Percentiles rank a stretch among this genome's conserved stretches.
Evolutionary conservation across 495 filamentous ascomycete species (phyloP).

Genomic region (Penicillium malachiteum): DNA sequence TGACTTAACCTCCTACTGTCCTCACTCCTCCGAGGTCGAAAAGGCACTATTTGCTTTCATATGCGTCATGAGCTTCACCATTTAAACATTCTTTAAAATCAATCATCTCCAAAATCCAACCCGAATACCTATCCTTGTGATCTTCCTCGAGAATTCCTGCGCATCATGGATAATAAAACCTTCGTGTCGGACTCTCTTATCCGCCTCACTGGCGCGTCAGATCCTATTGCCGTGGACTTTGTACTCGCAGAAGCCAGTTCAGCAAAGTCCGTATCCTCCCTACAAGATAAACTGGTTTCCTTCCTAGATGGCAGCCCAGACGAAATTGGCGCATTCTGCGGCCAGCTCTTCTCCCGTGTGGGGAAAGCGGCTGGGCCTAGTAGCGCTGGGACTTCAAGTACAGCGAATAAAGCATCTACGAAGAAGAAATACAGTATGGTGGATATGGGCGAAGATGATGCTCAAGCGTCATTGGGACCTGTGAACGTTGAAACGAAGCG

Average conservation of each 20-base stretch:
- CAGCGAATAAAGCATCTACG: conserved; percentile 20
- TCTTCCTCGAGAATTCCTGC: not conserved
- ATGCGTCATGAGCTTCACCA: not conserved
- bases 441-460: conserved; percentile 74
- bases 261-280: conserved; percentile 49
- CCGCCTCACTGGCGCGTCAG: conserved; percentile 57
- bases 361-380: conserved; percentile 26
- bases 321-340: conserved; percentile 52
- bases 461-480: conserved; percentile 43
- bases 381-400: conserved; percentile 4
- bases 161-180: conserved; percentile 41
- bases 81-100: not conserved
- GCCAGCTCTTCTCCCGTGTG: conserved; percentile 52
- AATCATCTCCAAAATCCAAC: not conserved
- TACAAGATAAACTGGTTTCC: conserved; percentile 53
- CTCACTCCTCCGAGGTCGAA: not conserved
- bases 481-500: conserved; percentile 53
- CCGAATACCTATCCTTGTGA: not conserved
- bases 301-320: conserved; percentile 54
- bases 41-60: not conserved
- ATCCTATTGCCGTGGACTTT: conserved; percentile 61
- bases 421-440: conserved; percentile 77
- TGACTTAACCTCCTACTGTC: not conserved
- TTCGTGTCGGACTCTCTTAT: conserved; percentile 50
- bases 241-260: conserved; percentile 58